Base-by-base conservation (phyloP, 352 stramenopile genomes). In the Plasmopara halstedii region DNA sequence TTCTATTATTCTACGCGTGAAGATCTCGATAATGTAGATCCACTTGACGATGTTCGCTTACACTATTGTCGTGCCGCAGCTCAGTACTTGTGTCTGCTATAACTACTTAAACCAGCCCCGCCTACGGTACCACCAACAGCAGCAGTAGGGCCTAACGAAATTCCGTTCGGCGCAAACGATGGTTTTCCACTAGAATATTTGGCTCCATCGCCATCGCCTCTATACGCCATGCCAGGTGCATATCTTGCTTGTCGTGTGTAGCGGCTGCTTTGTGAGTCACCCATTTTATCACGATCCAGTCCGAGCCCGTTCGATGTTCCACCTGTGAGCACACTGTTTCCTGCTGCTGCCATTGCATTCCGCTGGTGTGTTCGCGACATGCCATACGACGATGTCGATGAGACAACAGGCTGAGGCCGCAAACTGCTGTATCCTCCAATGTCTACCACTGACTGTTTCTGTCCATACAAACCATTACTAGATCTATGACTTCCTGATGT, bases 1-100 rank as follows among this genome's bases (percentile, higher is more conserved):
- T 45, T 50, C 42, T 48, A 49, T 37, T 35, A 49, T 37, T 40
- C 33, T 36, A 44, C 33, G 25, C 20, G 32, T 22, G 31, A 32
- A 6, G 42, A 35, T 19, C 17, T 36, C 51, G 31, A 43, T 23
- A 25, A 22, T 34, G 33, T 20, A 38, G 6, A 23, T 38, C 41
- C 32, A 41, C 37, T 36, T 26, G 21, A 33, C 19, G 26, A 23
- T 53, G 42, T 15, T 58, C 29, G 27, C 22, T 55, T 43, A 58
- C 49, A 55, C 43, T 51, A 39, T 37, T 64, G 49, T 33, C 25
- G 38, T 42, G 9, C 5, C 31, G 47, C 11, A 27, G 44, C 18
- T 76, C 65, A 85, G 62, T 74, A 86, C 50, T 88, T 88, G 71
- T 88, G 76, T 64, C 73, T 67, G 56, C 76, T 86, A 61, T 85